Conservation (phyloP, 352 stramenopile species). For the Phytopythium montanum region DNA sequence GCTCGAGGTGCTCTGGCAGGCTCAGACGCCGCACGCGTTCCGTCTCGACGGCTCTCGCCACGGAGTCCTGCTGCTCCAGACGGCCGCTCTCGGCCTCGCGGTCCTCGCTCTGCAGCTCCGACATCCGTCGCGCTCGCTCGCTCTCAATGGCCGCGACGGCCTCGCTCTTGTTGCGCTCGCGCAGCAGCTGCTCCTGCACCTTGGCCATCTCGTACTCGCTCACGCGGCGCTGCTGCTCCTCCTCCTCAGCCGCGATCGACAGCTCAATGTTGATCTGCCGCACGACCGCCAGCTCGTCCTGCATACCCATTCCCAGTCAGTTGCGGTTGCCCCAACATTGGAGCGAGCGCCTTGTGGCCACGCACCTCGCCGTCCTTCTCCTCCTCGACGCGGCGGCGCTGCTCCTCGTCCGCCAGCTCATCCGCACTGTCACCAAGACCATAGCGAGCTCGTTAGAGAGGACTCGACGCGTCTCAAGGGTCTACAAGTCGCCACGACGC, state of each 20-base stretch:
- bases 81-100: constrained; percentile 23
- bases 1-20: constrained; percentile 38
- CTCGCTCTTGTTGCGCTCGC: constrained; percentile 33
- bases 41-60: constrained; percentile 46
- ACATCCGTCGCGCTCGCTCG: constrained; percentile 47
- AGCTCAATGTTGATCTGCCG: constrained; percentile 75
- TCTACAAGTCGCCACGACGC: neutral
- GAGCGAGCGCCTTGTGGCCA: neutral
- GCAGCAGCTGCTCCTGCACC: constrained; percentile 57
- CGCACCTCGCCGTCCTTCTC: constrained; percentile 37
- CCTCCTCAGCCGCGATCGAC: constrained; percentile 50
- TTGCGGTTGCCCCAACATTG: neutral
- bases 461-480: neutral
- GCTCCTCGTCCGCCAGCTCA: constrained; percentile 52
- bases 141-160: constrained; percentile 38
- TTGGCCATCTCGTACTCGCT: constrained; percentile 60
- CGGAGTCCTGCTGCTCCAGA: constrained; percentile 24
- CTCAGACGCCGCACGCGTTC: constrained; percentile 55
- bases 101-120: constrained; percentile 25
- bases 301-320: neutral
- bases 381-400: constrained; percentile 47
- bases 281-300: constrained; percentile 60
- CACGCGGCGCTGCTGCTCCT: constrained; percentile 61
- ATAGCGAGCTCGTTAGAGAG: neutral
- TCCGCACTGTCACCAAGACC: constrained; percentile 25